Percentiles rank a stretch among this genome's conserved stretches.
Conservation (phyloP, 106 monocot species). For the Allium fistulosum region DNA sequence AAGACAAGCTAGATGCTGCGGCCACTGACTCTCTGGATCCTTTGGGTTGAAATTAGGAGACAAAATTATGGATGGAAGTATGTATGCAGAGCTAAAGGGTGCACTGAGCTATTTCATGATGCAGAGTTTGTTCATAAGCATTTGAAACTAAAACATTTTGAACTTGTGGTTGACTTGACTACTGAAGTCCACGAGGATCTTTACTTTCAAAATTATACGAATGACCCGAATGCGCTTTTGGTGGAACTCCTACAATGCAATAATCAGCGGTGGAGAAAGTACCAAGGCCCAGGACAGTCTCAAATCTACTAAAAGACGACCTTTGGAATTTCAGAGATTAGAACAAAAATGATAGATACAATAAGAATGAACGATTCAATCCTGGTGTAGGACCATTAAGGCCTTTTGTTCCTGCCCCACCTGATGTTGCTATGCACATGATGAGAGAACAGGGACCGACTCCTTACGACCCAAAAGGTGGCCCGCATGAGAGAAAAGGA, state of each 20-base stretch:
- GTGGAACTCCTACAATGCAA: slow-evolving; percentile 93
- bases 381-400: slow-evolving; percentile 95
- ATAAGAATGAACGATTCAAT: slow-evolving; percentile 40
- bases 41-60: slow-evolving; percentile 84
- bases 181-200: slow-evolving; percentile 89
- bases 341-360: slow-evolving; percentile 25
- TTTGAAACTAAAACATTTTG: slow-evolving; percentile 88
- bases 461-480: slow-evolving; percentile 63
- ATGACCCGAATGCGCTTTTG: slow-evolving; percentile 76
- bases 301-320: slow-evolving; percentile 61
- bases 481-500: slow-evolving; percentile 44
- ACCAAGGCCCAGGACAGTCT: slow-evolving; percentile 40
- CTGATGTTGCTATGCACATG: slow-evolving; percentile 95
- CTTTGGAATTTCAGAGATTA: slow-evolving; percentile 57
- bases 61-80: slow-evolving; percentile 99
- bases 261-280: slow-evolving; percentile 43
- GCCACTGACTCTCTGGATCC: slow-evolving; percentile 77
- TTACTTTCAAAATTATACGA: slow-evolving; percentile 96
- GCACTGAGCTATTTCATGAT: slow-evolving; percentile 95
- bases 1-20: slow-evolving; percentile 88
- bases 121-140: slow-evolving; percentile 98
- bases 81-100: slow-evolving; percentile 97
- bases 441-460: slow-evolving; percentile 76
- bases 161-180: slow-evolving; percentile 74
- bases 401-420: slow-evolving; percentile 95